Evolutionary conservation across 2,329 filamentous ascomycete genomes (phyloP).

Genomic region (Gaeumannomyces sp.): DNA sequence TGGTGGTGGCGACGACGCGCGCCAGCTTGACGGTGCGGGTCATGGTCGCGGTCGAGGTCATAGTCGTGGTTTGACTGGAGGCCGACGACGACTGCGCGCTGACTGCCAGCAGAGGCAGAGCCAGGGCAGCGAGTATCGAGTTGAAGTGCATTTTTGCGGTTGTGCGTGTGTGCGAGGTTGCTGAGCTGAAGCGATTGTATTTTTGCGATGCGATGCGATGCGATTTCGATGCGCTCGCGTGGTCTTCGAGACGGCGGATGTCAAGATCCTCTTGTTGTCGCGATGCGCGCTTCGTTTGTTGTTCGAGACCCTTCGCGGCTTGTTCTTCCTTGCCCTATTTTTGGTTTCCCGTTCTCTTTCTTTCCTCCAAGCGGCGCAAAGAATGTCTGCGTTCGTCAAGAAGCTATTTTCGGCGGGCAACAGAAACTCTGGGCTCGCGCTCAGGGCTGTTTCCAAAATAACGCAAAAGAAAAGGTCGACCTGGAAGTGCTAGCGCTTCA

Average conservation of each 20-base stretch:
- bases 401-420: too few species aligned
- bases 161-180: neutral
- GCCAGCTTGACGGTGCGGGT: constrained; percentile 36
- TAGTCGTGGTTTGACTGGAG: constrained; percentile 32
- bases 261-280: neutral
- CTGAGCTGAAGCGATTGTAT: neutral
- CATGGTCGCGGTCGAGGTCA: constrained; percentile 45
- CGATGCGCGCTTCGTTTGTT: too few species aligned
- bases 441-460: neutral
- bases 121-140: constrained; percentile 37
- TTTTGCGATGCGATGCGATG: too few species aligned
- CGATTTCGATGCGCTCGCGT: too few species aligned
- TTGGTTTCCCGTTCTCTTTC: neutral
- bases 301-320: neutral
- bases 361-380: too few species aligned
- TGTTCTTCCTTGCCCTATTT: neutral
- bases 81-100: constrained; percentile 30
- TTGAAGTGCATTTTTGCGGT: constrained; percentile 33
- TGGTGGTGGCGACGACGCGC: constrained; percentile 28
- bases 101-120: constrained; percentile 50
- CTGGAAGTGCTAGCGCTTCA: constrained; percentile 22
- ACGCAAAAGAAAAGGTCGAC: neutral
- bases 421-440: neutral
- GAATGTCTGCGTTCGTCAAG: too few species aligned
- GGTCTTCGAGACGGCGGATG: neutral